Evolutionary conservation across 495 filamentous ascomycete genomes (phyloP).

Genomic region (Penicillium diatomitis): DNA sequence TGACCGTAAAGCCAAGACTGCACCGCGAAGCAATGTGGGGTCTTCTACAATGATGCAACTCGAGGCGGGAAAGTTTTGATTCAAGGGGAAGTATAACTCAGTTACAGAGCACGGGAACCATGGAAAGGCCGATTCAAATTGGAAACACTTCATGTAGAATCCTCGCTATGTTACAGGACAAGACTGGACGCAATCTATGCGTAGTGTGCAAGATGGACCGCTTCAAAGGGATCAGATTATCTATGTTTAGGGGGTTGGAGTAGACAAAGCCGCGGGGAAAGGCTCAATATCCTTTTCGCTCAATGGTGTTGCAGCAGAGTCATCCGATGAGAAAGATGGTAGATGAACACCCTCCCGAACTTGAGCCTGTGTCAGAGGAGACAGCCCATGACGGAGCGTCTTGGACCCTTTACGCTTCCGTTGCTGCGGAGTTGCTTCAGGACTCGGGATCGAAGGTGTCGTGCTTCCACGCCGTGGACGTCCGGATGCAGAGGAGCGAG

Average conservation of each 20-base stretch:
- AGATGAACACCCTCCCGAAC: constrained; percentile 32
- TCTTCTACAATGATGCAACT: too few species aligned
- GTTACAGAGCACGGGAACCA: background rate
- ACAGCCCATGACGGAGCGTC: constrained; percentile 26
- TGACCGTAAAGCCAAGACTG: too few species aligned
- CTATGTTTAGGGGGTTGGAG: constrained; percentile 7
- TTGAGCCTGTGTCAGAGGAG: constrained; percentile 37
- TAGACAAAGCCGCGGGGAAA: constrained; percentile 11
- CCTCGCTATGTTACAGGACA: too few species aligned
- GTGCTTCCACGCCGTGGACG: constrained; percentile 31
- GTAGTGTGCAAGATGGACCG: too few species aligned
- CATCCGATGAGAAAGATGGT: constrained; percentile 32
- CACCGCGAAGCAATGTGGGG: too few species aligned
- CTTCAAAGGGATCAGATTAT: background rate
- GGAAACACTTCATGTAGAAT: too few species aligned
- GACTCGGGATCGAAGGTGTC: constrained; percentile 18
- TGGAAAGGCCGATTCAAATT: too few species aligned
- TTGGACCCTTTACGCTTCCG: constrained; percentile 31
- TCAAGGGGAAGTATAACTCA: background rate
- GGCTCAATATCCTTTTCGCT: constrained; percentile 18
- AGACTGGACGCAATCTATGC: background rate
- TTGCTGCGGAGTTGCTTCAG: constrained; percentile 22
- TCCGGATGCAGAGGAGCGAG: constrained; percentile 24
- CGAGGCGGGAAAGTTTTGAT: too few species aligned
- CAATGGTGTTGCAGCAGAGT: constrained; percentile 19